Evolutionary conservation across 1,284 basidiomycete genomes (phyloP), one percentile per base, ranked within the genome.

Genomic region (Puccinia triticina): DNA sequence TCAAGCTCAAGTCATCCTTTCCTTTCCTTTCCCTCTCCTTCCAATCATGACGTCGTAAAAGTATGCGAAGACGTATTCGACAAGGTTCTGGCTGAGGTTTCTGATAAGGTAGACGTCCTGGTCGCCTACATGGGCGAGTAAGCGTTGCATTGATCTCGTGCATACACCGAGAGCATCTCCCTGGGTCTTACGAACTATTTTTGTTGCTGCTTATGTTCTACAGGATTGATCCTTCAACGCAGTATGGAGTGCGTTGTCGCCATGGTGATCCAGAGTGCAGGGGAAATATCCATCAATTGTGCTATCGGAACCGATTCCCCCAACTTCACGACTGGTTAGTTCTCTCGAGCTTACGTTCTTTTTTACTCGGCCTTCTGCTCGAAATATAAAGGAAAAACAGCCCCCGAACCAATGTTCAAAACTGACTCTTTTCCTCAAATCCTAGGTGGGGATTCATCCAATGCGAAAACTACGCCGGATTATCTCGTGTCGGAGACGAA

Each of bases 281-380:
- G 0, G 85, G 84, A n/a, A 85, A 85, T 72, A 77, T 85, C 1
- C 85, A 86, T 57, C 85, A 86, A 61, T 80, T 86, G 11, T 86
- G 85, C 34, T 79, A 79, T 53, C 77, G 85, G 82, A 7, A 82
- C 78, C 29, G 16, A 34, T 43, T 55, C 81, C 83, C 84, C 67
- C 81, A 40, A 26, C 83, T 61, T 57, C 46, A 64, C 0, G 57
- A 57, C 29, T 84, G 83, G 84, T 85, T 77, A 83, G 78, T 77
- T 78, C 79, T 37, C 84, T 84, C 55, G 82, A 84, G 0, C 14
- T 43, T 37, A 55, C n/a, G n/a, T n/a, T n/a, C n/a, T 72, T 1
- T 57, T 50, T 37, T 21, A 43, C 21, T 67, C 29, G 50, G 29
- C 12, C 34, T 34, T 32, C n/a, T 16, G 12, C 8, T 14, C 48